These are phyloP conservation scores for Urochloa ruziziensis DNA, from an alignment of 176 grass and related monocot genomes.

Conservation along the genomic window DNA sequence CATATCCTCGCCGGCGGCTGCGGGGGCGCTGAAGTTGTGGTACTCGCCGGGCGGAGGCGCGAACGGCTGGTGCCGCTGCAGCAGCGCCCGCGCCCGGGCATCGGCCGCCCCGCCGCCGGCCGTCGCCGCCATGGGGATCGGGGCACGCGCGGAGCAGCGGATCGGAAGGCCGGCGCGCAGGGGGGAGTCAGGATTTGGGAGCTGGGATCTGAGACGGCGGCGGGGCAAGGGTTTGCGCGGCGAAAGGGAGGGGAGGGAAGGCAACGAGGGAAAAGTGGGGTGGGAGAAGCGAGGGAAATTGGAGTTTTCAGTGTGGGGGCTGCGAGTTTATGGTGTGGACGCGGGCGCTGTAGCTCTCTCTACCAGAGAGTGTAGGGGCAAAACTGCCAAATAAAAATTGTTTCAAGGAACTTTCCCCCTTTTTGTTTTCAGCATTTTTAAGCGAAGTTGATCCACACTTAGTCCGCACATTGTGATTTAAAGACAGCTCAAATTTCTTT, in stretches of 20 bases:
- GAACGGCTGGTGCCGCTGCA: constrained; percentile 53
- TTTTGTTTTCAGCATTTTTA: neutral
- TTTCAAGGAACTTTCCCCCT: neutral
- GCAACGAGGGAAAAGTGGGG: constrained; percentile 44
- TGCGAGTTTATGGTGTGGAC: constrained; percentile 13
- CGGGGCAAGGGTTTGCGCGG: constrained; percentile 36
- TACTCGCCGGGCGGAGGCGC: constrained; percentile 49
- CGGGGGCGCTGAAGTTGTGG: constrained; percentile 48
- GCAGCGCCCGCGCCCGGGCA: constrained; percentile 34
- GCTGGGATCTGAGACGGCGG: constrained; percentile 45
- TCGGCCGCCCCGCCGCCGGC: constrained; percentile 40
- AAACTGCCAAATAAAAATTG: neutral
- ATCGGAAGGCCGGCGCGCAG: neutral
- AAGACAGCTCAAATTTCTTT: neutral
- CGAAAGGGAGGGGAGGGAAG: neutral
- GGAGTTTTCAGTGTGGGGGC: constrained; percentile 37
- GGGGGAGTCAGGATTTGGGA: neutral
- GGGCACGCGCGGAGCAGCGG: neutral
- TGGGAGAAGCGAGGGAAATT: constrained; percentile 56
- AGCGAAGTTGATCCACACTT: neutral
- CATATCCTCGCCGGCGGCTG: constrained; percentile 4
- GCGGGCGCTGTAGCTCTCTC: neutral
- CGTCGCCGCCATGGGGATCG: constrained; percentile 38
- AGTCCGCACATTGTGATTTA: neutral
- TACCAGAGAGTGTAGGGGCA: neutral